Base-by-base conservation (phyloP, 2,329 filamentous ascomycete species). In the Graphilbum fragrans region DNA sequence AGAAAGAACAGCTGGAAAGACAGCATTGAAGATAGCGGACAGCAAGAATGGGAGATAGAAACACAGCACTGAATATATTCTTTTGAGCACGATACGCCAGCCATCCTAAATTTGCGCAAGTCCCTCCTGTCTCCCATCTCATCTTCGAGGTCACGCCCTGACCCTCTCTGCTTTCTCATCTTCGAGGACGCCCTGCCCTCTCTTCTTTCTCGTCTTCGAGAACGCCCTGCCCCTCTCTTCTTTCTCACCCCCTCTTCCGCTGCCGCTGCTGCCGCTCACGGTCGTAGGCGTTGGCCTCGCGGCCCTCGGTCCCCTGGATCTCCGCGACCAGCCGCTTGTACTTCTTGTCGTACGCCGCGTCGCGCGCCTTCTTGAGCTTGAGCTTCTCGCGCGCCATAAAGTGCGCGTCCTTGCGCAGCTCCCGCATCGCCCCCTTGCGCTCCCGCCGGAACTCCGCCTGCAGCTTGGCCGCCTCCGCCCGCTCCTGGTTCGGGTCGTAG, bases 321-420 rank as follows among this genome's bases (percentile, higher is more conserved):
- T 95, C 88, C 10, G 88, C 85, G 52, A 96, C 78, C 46, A 98
- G 69, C 50, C 82, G 77, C 70, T 82, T 85, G 69, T 90, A 94
- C 73, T 96, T 96, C 70, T 84, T 85, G 70, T 96, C 90, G 69
- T 98, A 96, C 50, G 85, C 87, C 44, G 76, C 77, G 67, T 96
- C 92, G 66, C 78, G 81, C 66, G 85, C 84, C 72, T 88, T 94
- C 79, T 96, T 96, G 67, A 93, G 72, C 53, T 77, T 75, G 54
- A 98, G 69, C 62, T 85, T 84, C 72, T 95, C 88, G 51, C 90
- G 73, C 27, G 87, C 86, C 66, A 96, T 78, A 57, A 98, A 96
- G 60, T 83, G 86, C 42, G 87, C 84, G 55, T 98, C 93, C 70
- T 95, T 96, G 57, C 92, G 77, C 53, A 98, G 67, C 64, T 98